Evolutionary conservation across 306 rosid species (phyloP), one percentile per base, ranked within the genome.

Genomic region (Prunus padus): DNA sequence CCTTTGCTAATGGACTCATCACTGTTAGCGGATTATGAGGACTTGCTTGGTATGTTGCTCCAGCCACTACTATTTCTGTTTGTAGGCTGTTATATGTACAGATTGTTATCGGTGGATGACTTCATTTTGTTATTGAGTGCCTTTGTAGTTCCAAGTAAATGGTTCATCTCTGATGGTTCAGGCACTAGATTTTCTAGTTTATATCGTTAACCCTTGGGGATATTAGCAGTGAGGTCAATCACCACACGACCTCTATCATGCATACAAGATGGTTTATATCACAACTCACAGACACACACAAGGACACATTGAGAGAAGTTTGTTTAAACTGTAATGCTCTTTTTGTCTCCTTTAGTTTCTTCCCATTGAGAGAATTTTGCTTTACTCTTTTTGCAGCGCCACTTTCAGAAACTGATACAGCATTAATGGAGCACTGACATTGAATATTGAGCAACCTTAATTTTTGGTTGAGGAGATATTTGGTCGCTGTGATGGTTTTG

Each of bases 401-500:
- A 13, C 85, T 96, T 61, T 90, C 99, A 1, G 99, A 96, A 85
- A 96, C 97, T 46, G 99, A 96, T 81, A 79, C 92, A 2, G 98
- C 99, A 62, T 79, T 96, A 89, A 96, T 96, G 92, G 99, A 96
- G 76, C 97, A 86, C 76, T 94, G 87, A 89, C 76, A 75, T 44
- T 14, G 52, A 52, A 73, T 52, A 75, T 64, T 50, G 74, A 79
- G 77, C 75, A 66, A 73, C 65, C 77, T 82, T 72, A 22, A 20
- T 55, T 52, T 26, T 67, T 42, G 50, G 37, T 64, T 8, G 47
- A 69, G 46, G 80, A 77, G 79, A 72, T 44, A 19, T 64, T 20
- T 37, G 77, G 76, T 74, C 59, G 57, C 78, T 75, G 77, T 57
- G 82, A 82, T 66, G 82, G 72, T 71, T 78, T 78, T 79, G 73